These are phyloP conservation scores for Anacardium occidentale DNA, from an alignment of 345 rosid species.

Conservation along the genomic window DNA sequence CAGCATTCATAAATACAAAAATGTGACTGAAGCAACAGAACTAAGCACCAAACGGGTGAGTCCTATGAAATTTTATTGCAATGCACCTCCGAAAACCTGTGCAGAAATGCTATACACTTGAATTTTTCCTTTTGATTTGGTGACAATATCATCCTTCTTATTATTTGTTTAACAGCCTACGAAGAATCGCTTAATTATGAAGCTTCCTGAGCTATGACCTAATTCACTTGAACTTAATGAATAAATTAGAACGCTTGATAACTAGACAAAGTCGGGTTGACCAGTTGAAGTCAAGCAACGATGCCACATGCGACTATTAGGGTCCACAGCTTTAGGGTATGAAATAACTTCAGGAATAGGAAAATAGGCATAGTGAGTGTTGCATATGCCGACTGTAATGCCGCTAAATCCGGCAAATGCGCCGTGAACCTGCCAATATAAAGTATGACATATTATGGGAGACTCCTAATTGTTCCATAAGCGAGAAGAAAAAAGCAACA, in stretches of 20 bases:
- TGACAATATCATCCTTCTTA: conserved; percentile 6
- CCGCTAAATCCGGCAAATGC: conserved; percentile 98
- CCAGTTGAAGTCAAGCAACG: conserved; percentile 97
- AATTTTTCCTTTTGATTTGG: conserved; percentile 7
- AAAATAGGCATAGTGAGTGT: conserved; percentile 91
- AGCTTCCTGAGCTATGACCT: not conserved
- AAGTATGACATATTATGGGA: not conserved
- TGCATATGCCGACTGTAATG: conserved; percentile 88
- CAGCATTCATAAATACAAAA: conserved; percentile 16
- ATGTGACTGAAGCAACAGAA: conserved; percentile 3
- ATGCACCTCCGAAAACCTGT: not conserved
- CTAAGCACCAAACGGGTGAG: not conserved
- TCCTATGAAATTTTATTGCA: conserved; percentile 1
- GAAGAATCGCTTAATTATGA: conserved; percentile 6
- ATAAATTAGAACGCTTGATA: conserved; percentile 23
- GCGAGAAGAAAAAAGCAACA: too few species aligned
- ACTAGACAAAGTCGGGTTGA: conserved; percentile 80
- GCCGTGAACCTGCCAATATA: conserved; percentile 73
- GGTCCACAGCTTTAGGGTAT: conserved; percentile 83
- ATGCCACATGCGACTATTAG: conserved; percentile 98
- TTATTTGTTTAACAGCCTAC: conserved; percentile 20
- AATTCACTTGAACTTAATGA: not conserved
- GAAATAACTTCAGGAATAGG: conserved; percentile 93
- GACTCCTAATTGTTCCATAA: not conserved
- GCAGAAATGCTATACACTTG: conserved; percentile 16